Evolutionary conservation across 208 protist species (phyloP).

Genomic region (Trypanosomatidae sp.): DNA sequence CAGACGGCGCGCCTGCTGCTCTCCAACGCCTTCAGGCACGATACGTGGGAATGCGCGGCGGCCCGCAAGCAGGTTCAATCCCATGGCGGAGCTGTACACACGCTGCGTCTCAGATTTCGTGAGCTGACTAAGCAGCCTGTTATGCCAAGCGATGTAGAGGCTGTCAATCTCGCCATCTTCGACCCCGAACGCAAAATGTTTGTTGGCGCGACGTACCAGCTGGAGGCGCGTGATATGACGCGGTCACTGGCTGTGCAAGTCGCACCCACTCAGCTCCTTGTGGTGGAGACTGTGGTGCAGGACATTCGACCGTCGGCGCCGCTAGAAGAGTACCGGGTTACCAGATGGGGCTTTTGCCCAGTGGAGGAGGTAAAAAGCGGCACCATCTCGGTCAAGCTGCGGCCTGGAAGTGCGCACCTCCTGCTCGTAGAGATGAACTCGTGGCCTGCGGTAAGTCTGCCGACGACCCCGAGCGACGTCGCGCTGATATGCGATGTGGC

Average conservation of each 20-base stretch:
- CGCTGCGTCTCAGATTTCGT: constrained; percentile 41
- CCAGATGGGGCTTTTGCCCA: constrained; percentile 56
- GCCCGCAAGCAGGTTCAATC: constrained; percentile 38
- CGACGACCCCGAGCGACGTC: constrained; percentile 23
- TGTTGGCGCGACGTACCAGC: constrained; percentile 69
- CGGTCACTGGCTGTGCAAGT: constrained; percentile 67
- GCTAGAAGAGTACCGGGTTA: constrained; percentile 50
- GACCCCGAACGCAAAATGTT: constrained; percentile 53
- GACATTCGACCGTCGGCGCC: constrained; percentile 27
- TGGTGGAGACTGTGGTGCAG: constrained; percentile 67
- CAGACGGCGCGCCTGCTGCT: constrained; percentile 82
- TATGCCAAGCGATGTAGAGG: constrained; percentile 28
- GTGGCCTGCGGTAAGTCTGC: constrained; percentile 51
- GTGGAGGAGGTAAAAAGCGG: constrained; percentile 30
- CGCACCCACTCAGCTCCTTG: constrained; percentile 47
- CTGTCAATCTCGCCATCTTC: constrained; percentile 74
- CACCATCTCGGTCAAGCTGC: constrained; percentile 30
- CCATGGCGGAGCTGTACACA: constrained; percentile 32
- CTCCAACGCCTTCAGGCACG: constrained; percentile 83
- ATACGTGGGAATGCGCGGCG: constrained; percentile 76
- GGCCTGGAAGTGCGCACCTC: constrained; percentile 71
- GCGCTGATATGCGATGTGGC: constrained; percentile 36
- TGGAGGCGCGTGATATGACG: constrained; percentile 25
- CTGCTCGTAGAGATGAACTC: constrained; percentile 50
- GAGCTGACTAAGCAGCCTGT: constrained; percentile 28